Evolutionary conservation across 2,329 filamentous ascomycete species (phyloP).

Genomic region (Aquanectria penicillioides): DNA sequence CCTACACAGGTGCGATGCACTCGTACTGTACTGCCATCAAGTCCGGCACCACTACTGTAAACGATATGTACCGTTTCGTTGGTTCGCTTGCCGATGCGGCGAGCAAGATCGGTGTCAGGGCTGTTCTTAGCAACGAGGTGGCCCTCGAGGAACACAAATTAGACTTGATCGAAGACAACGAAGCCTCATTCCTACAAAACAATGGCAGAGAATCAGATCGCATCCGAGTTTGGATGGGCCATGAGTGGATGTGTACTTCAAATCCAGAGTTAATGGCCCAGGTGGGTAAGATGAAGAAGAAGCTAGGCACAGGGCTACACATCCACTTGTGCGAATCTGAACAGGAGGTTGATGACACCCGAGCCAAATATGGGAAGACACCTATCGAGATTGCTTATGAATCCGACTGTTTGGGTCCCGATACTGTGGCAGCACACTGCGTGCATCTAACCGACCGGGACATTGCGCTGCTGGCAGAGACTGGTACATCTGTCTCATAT

Average conservation of each 20-base stretch:
- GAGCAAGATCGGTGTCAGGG: slow-evolving; percentile 17
- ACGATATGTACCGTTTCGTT: slow-evolving; percentile 25
- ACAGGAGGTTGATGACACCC: slow-evolving; percentile 3
- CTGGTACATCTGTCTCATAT: slow-evolving; percentile 20
- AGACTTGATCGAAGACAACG: slow-evolving; percentile 15
- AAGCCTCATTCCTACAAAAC: slow-evolving; percentile 5
- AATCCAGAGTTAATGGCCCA: slow-evolving; percentile 22
- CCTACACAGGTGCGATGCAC: slow-evolving; percentile 16
- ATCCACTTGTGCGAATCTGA: slow-evolving; percentile 17
- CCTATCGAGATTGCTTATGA: slow-evolving; percentile 22
- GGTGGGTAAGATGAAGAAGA: slow-evolving; percentile 20
- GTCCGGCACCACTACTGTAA: slow-evolving; percentile 22
- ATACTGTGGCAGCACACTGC: slow-evolving; percentile 21
- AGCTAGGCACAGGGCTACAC: slow-evolving; percentile 16
- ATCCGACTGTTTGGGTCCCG: slow-evolving; percentile 12
- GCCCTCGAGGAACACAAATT: slow-evolving; percentile 18
- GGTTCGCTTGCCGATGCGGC: slow-evolving; percentile 21
- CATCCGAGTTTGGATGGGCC: slow-evolving; percentile 23
- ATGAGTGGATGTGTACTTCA: slow-evolving; percentile 27
- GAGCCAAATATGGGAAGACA: slow-evolving; percentile 12
- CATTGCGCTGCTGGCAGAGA: slow-evolving; percentile 18
- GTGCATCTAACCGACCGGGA: slow-evolving; percentile 22
- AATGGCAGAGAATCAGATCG: slow-evolving; percentile 7
- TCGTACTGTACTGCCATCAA: slow-evolving; percentile 24
- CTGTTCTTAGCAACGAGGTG: slow-evolving; percentile 22